Evolutionary conservation across 2,329 filamentous ascomycete genomes (phyloP), one percentile per base, ranked within the genome.

Genomic region (Pseudopyrenochaeta lycopersici): DNA sequence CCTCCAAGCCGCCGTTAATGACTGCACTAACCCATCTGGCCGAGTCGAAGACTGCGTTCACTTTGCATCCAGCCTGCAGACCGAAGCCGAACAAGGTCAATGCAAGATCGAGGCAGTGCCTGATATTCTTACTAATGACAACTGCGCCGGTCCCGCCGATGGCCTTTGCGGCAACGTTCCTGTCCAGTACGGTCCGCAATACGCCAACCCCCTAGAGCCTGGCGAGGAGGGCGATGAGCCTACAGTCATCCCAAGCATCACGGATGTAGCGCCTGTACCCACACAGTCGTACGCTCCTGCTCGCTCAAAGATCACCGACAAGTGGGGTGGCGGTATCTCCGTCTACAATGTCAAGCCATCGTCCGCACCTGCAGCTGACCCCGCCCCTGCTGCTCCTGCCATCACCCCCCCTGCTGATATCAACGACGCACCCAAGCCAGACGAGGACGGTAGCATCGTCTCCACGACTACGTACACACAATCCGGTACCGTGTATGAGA

Each of bases 11-110:
- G 88, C 90, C 62, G 86, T 91, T 62, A 80, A 89, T 70, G 84
- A 81, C 7, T 97, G 93, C 83, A 94, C 88, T 46, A 90, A 87
- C 75, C 70, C 68, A 0, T 87, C 85, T 9, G 93, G 93, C 30
- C 68, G 80, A 36, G 86, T 96, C 40, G 67, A 82, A 38, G 91
- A 93, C 74, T 97, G 93, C 78, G 77, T 85, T 0, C 64, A 95
- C 27, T 97, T 97, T 77, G 33, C 52, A 9, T 27, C 30, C 9
- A 18, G 21, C 21, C 80, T 96, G 49, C 87, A 93, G 72, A 76
- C 76, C 46, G 81, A 86, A 21, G 73, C 76, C 0, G 79, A 82
- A 10, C 82, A 84, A 67, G 64, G 72, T 1, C 64, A 84, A 52
- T 96, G 92, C 80, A 79, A 81, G 45, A 83, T 94, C 69, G 70